Base-by-base conservation (phyloP, 2,329 filamentous ascomycete genomes). In the Aspergillus brasiliensis region DNA sequence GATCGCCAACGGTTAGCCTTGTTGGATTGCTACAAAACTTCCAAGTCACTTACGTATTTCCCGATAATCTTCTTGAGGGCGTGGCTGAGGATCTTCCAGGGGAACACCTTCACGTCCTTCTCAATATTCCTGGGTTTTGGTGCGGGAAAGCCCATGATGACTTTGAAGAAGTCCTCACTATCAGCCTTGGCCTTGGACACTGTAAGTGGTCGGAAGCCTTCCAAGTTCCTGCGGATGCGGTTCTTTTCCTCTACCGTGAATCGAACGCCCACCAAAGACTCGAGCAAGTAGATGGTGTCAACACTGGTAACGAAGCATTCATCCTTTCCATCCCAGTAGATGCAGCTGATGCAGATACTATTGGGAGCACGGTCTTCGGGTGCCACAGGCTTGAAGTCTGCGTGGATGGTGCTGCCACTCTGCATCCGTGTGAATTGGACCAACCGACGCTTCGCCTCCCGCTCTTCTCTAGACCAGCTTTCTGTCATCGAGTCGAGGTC, bases 221-320 rank as follows among this genome's bases (percentile, higher is more conserved):
- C 95, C 34, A 99, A 82, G 71, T 99, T 99, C 64, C 95, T 88
- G 28, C 95, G 89, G 69, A 99, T 98, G 55, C 95, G 88, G 76
- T 99, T 99, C 86, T 98, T 99, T 81, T 98, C 95, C 74, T 98
- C 94, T 4, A 98, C 93, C 0, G 90, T 94, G 78, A 98, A 99
- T 27, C 91, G 86, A 48, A 88, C 87, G 0, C 87, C 91, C 7
- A 98, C 91, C 6, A 99, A 83, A 66, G 94, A 90, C 78, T 98
- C 95, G 2, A 99, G 83, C n/a, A 99, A 83, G 69, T 90, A 91
- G 69, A 99, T 98, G 2, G 94, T 97, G 77, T 99, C 95, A 17
- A 99, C 95, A 55, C 93, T 97, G 2, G 95, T 98, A 56, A 98
- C 92, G 75, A 88, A 98, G 77, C 90, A 97, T 70, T 96, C 91